Conservation (phyloP, 257 asterid species). For the Fraxinus cuspidata region DNA sequence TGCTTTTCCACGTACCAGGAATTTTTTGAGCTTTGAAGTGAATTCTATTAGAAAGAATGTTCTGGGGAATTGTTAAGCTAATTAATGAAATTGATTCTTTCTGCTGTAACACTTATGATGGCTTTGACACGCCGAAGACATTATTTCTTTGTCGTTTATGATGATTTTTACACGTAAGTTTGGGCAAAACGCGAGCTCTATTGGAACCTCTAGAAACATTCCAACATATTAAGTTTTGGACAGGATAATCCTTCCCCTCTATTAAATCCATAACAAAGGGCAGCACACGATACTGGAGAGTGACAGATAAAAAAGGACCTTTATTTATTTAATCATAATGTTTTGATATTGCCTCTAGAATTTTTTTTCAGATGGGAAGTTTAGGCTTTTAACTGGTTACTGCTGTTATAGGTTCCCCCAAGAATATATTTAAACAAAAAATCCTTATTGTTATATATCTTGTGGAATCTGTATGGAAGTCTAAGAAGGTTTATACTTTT, state of each 20-base stretch:
- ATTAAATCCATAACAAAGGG: not conserved
- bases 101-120: not conserved
- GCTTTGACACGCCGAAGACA: not conserved
- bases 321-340: not conserved
- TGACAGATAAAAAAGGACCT: not conserved
- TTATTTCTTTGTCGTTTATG: not conserved
- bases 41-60: not conserved
- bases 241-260: not conserved
- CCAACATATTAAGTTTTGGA: not conserved
- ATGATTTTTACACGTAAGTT: not conserved
- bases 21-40: not conserved
- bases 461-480: not conserved
- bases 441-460: not conserved
- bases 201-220: not conserved
- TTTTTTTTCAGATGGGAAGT: not conserved
- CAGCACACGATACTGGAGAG: not conserved
- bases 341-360: not conserved
- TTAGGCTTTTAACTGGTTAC: not conserved
- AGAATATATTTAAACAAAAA: not conserved
- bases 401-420: not conserved
- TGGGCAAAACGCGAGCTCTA: not conserved
- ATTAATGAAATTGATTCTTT: not conserved
- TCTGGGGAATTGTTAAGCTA: not conserved
- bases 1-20: not conserved
- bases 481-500: not conserved